Evolutionary conservation across 805 yeast genomes (phyloP).

Genomic region (Maudiozyma serrabonitensis): DNA sequence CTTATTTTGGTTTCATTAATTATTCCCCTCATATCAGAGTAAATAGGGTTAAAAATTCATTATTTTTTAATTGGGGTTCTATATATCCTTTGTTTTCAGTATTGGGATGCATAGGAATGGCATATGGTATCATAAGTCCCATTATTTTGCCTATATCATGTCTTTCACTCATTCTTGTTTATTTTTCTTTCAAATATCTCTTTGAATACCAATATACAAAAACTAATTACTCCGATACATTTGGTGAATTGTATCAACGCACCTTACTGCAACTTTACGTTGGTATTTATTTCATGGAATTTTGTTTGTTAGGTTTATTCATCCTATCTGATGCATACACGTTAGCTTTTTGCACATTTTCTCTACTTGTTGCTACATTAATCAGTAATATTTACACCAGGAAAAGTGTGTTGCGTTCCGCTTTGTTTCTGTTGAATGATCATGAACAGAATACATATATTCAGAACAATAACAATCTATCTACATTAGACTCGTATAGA

Average conservation of each 20-base stretch:
- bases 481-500: background rate
- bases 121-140: slow-evolving; percentile 75
- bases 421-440: background rate
- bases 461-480: background rate
- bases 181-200: slow-evolving; percentile 62
- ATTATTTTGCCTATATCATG: slow-evolving; percentile 52
- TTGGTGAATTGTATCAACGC: slow-evolving; percentile 61
- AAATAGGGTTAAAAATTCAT: slow-evolving; percentile 34
- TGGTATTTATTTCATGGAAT: slow-evolving; percentile 74
- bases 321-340: slow-evolving; percentile 45
- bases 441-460: background rate
- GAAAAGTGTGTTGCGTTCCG: background rate
- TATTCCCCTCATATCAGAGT: slow-evolving; percentile 54
- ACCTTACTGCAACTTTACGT: slow-evolving; percentile 70
- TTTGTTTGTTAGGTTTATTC: slow-evolving; percentile 68
- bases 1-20: slow-evolving; percentile 32
- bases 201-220: slow-evolving; percentile 46
- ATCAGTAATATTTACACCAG: slow-evolving; percentile 35
- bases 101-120: slow-evolving; percentile 66
- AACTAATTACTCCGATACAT: slow-evolving; percentile 48
- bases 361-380: slow-evolving; percentile 43
- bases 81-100: slow-evolving; percentile 69
- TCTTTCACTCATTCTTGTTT: slow-evolving; percentile 46
- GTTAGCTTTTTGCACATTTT: slow-evolving; percentile 40
- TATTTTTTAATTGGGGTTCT: slow-evolving; percentile 65